Percentiles rank a stretch among this genome's conserved stretches.
Evolutionary conservation across 371 early-diverging fungal genomes (phyloP).

Genomic region (Mucor sp.): DNA sequence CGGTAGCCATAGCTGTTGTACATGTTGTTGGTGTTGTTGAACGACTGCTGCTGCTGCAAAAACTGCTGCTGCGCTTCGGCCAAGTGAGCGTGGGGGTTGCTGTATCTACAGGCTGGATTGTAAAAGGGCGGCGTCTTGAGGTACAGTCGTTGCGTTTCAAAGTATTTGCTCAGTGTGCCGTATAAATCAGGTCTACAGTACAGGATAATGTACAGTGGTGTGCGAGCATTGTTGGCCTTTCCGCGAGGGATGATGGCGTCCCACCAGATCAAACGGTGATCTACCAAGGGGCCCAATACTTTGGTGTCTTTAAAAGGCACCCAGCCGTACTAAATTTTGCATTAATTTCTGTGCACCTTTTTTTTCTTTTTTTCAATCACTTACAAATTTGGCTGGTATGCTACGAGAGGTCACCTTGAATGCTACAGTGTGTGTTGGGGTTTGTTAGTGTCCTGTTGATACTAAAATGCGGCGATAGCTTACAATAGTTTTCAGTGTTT

Average conservation of each 20-base stretch:
- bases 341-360: too few relatives aligned
- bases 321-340: conserved; percentile 42
- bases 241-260: conserved; percentile 48
- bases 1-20: not conserved
- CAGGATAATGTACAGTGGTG: conserved; percentile 44
- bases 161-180: conserved; percentile 15
- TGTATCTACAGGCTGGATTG: conserved; percentile 38
- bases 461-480: conserved; percentile 4
- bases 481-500: conserved; percentile 36
- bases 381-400: conserved; percentile 34
- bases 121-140: conserved; percentile 42
- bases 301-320: conserved; percentile 48
- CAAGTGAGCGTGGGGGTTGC: conserved; percentile 28
- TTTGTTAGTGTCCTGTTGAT: not conserved
- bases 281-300: conserved; percentile 46
- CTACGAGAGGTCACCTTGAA: conserved; percentile 31
- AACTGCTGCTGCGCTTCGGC: not conserved
- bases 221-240: conserved; percentile 32
- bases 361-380: not conserved
- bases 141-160: conserved; percentile 12
- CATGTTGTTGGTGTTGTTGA: not conserved
- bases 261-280: conserved; percentile 45
- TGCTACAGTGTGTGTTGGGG: conserved; percentile 19
- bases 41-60: not conserved
- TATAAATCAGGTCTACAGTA: conserved; percentile 34